Base-by-base conservation (phyloP, 2,329 filamentous ascomycete species). In the Nemania sp. region DNA sequence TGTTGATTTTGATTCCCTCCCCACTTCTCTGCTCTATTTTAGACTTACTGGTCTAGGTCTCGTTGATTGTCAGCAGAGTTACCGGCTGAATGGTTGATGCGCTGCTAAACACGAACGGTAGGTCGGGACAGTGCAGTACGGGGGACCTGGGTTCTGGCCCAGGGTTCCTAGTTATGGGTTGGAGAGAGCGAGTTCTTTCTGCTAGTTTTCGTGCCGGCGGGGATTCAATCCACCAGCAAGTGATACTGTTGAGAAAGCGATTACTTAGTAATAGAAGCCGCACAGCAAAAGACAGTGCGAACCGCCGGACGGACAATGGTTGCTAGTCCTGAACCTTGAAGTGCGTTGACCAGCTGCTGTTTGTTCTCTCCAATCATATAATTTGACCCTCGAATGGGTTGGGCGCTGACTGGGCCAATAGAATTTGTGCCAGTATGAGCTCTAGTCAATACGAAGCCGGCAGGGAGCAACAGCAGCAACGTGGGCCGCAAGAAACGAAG, bases 51-150 rank as follows among this genome's bases (percentile, higher is more conserved):
- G 41, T 45, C 54, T 13, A 62, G 27, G 27, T 64, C n/a, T n/a
- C 66, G 71, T 70, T 72, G 70, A 73, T 69, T 69, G 66, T 73
- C 67, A 70, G 73, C 74, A 71, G 71, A 72, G 73, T 72, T 73
- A 70, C 72, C 74, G 73, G 74, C 72, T 74, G 76, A 76, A 76
- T 69, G 69, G 67, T 58, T 62, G 57, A 58, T 47, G 62, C 66
- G 73, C 73, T 71, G 69, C 68, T 67, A 68, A 56, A 74, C 70
- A 73, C 67, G 72, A 66, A 55, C 62, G 60, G 60, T 64, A 72
- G 60, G 62, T 53, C 65, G 64, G 70, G 69, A 72, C 64, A 69
- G 70, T 73, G 70, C 71, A 75, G 65, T 61, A 66, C 67, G 63
- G 64, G 73, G 7, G 67, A 69, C 68, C 68, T 27, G 32, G 66